phyloP scores from a whole-genome alignment of 345 rosid genomes.

The Brassica nigra region DNA sequence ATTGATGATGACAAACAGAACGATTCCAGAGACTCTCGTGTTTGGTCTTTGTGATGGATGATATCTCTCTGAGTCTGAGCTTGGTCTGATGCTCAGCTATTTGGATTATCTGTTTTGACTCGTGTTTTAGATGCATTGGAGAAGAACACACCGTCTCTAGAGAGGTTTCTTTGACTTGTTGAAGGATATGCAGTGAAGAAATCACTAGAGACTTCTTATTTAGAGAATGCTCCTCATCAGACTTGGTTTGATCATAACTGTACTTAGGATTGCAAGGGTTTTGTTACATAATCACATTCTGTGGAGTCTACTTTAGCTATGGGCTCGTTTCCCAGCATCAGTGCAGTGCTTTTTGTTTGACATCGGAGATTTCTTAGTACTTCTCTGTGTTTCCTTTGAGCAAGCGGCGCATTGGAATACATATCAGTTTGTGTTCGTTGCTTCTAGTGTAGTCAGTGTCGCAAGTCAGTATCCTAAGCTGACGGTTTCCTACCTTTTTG shows the following conservation, averaged over 20 bases:
- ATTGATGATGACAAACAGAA: neutral
- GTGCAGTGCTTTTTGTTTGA: neutral
- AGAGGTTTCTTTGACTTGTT: too few species aligned
- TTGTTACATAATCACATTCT: neutral
- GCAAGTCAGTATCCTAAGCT: neutral
- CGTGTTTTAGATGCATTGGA: too few species aligned
- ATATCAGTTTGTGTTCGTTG: neutral
- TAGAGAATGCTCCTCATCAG: too few species aligned
- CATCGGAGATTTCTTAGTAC: neutral
- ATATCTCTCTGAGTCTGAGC: too few species aligned
- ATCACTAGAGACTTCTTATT: too few species aligned
- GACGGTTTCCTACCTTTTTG: neutral
- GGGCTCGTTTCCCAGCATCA: conserved; percentile 8
- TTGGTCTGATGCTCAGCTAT: too few species aligned
- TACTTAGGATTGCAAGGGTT: neutral
- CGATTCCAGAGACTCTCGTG: neutral
- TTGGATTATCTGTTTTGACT: too few species aligned
- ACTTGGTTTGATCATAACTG: neutral
- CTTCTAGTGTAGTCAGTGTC: neutral
- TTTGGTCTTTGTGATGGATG: too few species aligned
- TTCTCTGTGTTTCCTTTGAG: neutral
- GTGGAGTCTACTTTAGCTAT: neutral
- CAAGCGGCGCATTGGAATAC: neutral
- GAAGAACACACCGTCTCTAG: too few species aligned
- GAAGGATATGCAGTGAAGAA: too few species aligned